Conservation (phyloP, 148 eudicot species). For the Chenopodium album region DNA sequence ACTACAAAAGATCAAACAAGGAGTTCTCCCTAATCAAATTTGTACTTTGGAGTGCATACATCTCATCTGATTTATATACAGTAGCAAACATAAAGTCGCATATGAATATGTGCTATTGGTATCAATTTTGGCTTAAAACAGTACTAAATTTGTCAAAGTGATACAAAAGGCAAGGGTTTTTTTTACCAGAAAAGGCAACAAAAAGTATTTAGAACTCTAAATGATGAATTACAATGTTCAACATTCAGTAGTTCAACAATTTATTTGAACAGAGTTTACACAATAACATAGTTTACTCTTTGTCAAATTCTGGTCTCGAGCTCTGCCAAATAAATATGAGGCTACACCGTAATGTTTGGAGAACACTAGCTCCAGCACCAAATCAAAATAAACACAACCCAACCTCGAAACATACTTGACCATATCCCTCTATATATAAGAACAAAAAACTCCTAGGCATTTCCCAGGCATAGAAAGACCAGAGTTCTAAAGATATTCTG, state of each 20-base stretch:
- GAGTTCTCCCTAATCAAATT: too few relatives aligned
- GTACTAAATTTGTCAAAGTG: too few relatives aligned
- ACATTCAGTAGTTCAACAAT: slow-evolving; percentile 1
- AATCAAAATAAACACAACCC: not conserved
- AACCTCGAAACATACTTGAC: slow-evolving; percentile 6
- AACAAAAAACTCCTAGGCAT: not conserved
- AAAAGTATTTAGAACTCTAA: not conserved
- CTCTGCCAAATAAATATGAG: slow-evolving; percentile 19
- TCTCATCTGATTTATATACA: too few relatives aligned
- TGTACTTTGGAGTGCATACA: not conserved
- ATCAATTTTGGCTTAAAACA: too few relatives aligned
- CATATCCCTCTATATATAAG: slow-evolving; percentile 14
- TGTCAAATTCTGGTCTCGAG: slow-evolving; percentile 11
- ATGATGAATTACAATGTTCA: not conserved
- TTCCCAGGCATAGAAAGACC: not conserved
- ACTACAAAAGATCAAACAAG: too few relatives aligned
- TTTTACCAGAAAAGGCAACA: too few relatives aligned
- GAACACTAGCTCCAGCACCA: slow-evolving; percentile 1
- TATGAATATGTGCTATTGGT: too few relatives aligned
- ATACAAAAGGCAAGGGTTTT: too few relatives aligned
- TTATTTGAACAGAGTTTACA: slow-evolving; percentile 19
- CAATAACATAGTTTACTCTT: not conserved
- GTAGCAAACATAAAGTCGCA: too few relatives aligned
- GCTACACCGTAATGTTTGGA: slow-evolving; percentile 4
- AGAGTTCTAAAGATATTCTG: slow-evolving; percentile 5